Evolutionary conservation across 2,329 filamentous ascomycete species (phyloP).

Genomic region (Samsoniella hepiali): DNA sequence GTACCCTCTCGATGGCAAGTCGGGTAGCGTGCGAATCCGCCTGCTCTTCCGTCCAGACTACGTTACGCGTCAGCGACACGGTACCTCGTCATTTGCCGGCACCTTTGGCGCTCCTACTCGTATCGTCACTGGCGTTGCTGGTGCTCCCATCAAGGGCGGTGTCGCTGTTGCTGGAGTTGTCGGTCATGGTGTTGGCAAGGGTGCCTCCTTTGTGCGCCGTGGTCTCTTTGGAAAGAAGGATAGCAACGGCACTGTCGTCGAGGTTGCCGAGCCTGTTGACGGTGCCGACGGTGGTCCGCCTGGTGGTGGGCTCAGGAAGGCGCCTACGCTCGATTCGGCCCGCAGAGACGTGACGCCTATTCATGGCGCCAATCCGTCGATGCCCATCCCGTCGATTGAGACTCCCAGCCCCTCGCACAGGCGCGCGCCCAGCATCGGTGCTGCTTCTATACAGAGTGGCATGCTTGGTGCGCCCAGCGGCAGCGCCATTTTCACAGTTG

Average conservation of each 20-base stretch:
- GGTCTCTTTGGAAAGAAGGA: constrained; percentile 72
- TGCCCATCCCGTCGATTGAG: constrained; percentile 16
- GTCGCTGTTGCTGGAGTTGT: constrained; percentile 69
- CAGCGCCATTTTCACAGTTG: constrained; percentile 73
- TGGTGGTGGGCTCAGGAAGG: constrained; percentile 39
- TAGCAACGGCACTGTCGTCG: constrained; percentile 44
- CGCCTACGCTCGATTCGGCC: constrained; percentile 36
- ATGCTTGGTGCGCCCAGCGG: constrained; percentile 64
- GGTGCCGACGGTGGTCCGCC: constrained; percentile 28
- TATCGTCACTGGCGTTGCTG: constrained; percentile 76
- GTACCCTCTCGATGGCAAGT: constrained; percentile 81
- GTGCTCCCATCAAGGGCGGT: constrained; percentile 91
- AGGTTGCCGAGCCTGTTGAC: constrained; percentile 35
- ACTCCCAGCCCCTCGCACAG: constrained; percentile 34
- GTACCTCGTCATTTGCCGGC: constrained; percentile 87
- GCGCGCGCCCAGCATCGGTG: constrained; percentile 58
- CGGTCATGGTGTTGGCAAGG: constrained; percentile 79
- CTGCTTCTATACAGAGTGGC: constrained; percentile 64
- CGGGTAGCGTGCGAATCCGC: constrained; percentile 75
- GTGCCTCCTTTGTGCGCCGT: constrained; percentile 84
- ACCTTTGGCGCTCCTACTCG: constrained; percentile 85
- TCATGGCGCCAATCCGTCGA: constrained; percentile 18
- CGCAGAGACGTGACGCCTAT: constrained; percentile 25
- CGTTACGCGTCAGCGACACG: constrained; percentile 79
- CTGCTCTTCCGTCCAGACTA: constrained; percentile 93